Base-by-base conservation (phyloP, 2,329 filamentous ascomycete genomes). In the Talaromyces albobiverticillius region DNA sequence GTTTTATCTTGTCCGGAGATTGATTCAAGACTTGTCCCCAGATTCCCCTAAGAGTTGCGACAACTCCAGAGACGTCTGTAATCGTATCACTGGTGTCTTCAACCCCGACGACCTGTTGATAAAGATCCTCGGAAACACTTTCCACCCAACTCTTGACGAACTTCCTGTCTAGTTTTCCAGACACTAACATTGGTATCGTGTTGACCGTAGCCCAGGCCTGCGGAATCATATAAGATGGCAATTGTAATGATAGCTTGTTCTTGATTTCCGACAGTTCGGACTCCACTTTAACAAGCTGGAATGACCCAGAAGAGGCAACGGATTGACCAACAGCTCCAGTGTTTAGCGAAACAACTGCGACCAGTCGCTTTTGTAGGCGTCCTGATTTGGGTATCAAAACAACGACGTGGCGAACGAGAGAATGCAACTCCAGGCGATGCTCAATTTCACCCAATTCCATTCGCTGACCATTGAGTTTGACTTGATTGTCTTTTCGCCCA, bases 371-470 rank as follows among this genome's bases (percentile, higher is more conserved):
- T 16, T 46, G 49, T 32, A 52, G 38, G 25, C 23, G 23, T 14
- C 51, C 51, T 11, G 40, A 49, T 16, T 56, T 48, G 14, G 54
- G 49, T 11, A 53, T 31, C n/a, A 51, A 32, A 29, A 57, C 32
- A 46, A 57, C 38, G 16, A 54, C 55, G 34, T 51, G 75, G 23
- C 79, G 75, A 0, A 80, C 69, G 3, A 71, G 72, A 10, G 64
- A 55, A 6, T 66, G 63, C 1, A 64, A 55, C 6, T 64, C 64
- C n/a, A 71, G 54, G 36, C 62, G 71, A 51, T 61, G 67, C 55
- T 76, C 72, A 6, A 75, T 68, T 51, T 74, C 73, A 2, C 70
- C 72, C 2, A 74, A 64, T 53, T 76, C 73, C n/a, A 76, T 66
- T 36, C 73, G 71, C 45, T 75, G 72, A 14, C 73, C 73, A 10